Evolutionary conservation across 495 filamentous ascomycete genomes (phyloP).

Genomic region (Immersiella caudata): DNA sequence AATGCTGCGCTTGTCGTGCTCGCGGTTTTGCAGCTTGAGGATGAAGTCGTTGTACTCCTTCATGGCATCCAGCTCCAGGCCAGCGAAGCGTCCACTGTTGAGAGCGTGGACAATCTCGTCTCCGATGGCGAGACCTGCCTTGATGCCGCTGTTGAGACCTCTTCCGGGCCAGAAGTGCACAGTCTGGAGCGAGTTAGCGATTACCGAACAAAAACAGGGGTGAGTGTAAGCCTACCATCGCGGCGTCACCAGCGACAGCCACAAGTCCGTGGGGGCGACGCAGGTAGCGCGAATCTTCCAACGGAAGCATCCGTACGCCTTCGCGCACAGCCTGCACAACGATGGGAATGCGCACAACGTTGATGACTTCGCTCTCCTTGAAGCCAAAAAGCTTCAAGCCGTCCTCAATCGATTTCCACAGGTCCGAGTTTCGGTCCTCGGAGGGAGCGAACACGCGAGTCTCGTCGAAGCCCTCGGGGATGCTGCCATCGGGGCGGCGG

Average conservation of each 20-base stretch:
- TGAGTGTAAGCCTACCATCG: constrained; percentile 27
- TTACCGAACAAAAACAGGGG: neutral
- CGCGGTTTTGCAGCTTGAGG: constrained; percentile 40
- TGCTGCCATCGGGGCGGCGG: constrained; percentile 32
- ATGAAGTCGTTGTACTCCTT: constrained; percentile 44
- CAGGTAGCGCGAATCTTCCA: constrained; percentile 33
- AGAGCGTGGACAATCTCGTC: constrained; percentile 42
- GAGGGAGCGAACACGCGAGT: constrained; percentile 40
- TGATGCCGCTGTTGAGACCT: constrained; percentile 43
- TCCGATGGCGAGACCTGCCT: constrained; percentile 36
- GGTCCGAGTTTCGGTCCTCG: constrained; percentile 32
- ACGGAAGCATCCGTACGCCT: constrained; percentile 39
- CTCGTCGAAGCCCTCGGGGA: constrained; percentile 38
- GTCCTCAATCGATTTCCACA: constrained; percentile 44
- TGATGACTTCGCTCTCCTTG: constrained; percentile 46
- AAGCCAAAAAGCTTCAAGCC: constrained; percentile 46
- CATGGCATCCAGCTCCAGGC: constrained; percentile 35
- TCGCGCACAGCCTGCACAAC: constrained; percentile 45
- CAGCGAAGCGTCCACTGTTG: constrained; percentile 33
- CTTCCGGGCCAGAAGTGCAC: constrained; percentile 43
- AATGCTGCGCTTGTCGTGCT: constrained; percentile 45
- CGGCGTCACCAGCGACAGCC: constrained; percentile 38
- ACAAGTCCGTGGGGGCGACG: constrained; percentile 39
- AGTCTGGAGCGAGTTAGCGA: constrained; percentile 22
- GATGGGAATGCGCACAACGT: constrained; percentile 45